A percentile compares a stretch with the other conserved stretches of the same genome.
phyloP scores from a whole-genome alignment of 352 stramenopile species.

The Phytopythium helicoides region DNA sequence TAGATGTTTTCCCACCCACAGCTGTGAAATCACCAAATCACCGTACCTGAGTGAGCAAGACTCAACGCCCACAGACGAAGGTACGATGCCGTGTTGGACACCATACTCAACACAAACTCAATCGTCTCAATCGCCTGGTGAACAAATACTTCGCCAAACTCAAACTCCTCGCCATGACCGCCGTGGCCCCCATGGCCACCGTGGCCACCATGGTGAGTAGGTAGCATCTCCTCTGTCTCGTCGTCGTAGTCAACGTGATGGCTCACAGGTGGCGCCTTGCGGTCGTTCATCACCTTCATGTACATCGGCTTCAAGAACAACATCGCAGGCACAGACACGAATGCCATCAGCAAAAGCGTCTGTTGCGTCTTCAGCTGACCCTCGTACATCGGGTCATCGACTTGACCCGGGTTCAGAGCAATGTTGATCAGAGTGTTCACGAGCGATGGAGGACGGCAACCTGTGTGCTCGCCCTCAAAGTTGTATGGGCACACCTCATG shows the following conservation, averaged over 20 bases:
- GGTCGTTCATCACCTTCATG: constrained; percentile 75
- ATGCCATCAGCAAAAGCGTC: constrained; percentile 92
- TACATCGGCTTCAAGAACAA: constrained; percentile 95
- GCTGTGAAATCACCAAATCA: neutral
- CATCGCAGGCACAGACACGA: constrained; percentile 96
- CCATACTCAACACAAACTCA: constrained; percentile 99
- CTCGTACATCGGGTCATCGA: constrained; percentile 95
- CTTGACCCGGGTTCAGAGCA: constrained; percentile 90
- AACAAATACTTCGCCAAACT: constrained; percentile 98
- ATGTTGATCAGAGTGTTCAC: constrained; percentile 99
- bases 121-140: constrained; percentile 99
- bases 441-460: constrained; percentile 96
- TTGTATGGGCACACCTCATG: constrained; percentile 92
- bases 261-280: constrained; percentile 44
- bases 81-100: constrained; percentile 99
- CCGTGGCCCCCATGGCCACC: constrained; percentile 39
- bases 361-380: constrained; percentile 90
- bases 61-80: constrained; percentile 99
- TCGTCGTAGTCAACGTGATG: constrained; percentile 84
- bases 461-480: constrained; percentile 92
- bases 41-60: constrained; percentile 94
- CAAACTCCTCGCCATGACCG: constrained; percentile 79
- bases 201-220: constrained; percentile 26
- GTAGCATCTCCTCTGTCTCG: constrained; percentile 56
- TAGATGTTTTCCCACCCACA: too few species aligned